Conservation (phyloP, 176 grass and related monocot species). For the Hsuehochloa calcarea region DNA sequence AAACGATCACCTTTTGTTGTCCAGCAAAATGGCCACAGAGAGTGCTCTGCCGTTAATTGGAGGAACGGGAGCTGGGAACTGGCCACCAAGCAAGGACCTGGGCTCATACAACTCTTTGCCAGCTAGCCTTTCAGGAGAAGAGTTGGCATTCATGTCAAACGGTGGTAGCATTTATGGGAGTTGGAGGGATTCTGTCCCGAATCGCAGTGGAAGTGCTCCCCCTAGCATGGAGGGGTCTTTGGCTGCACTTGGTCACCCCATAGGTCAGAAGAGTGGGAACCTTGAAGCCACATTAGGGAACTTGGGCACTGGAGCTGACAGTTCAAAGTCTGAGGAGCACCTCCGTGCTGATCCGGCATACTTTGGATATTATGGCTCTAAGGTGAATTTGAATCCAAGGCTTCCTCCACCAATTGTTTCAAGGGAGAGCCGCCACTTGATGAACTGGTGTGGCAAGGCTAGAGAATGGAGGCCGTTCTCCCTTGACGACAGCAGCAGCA, state of each 20-base stretch:
- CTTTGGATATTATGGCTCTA: slow-evolving; percentile 66
- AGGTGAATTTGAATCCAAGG: slow-evolving; percentile 83
- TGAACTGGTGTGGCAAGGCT: slow-evolving; percentile 50
- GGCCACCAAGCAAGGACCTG: slow-evolving; percentile 50
- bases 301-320: slow-evolving; percentile 36
- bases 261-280: slow-evolving; percentile 37
- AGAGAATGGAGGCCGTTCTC: slow-evolving; percentile 34
- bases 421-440: slow-evolving; percentile 51
- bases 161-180: slow-evolving; percentile 38
- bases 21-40: slow-evolving; percentile 71
- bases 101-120: slow-evolving; percentile 39
- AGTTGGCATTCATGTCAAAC: slow-evolving; percentile 43
- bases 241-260: slow-evolving; percentile 52
- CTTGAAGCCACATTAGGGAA: slow-evolving; percentile 47
- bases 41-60: slow-evolving; percentile 55
- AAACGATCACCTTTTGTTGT: slow-evolving; percentile 2
- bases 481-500: slow-evolving; percentile 39
- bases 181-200: slow-evolving; percentile 46
- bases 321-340: slow-evolving; percentile 47
- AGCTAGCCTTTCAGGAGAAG: slow-evolving; percentile 49
- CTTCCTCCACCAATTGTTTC: slow-evolving; percentile 67
- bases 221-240: slow-evolving; percentile 91
- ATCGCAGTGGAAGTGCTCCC: slow-evolving; percentile 81
- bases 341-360: slow-evolving; percentile 57
- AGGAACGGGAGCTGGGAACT: slow-evolving; percentile 40